Conservation (phyloP, 2,329 filamentous ascomycete genomes). For the Colletotrichum truncatum region DNA sequence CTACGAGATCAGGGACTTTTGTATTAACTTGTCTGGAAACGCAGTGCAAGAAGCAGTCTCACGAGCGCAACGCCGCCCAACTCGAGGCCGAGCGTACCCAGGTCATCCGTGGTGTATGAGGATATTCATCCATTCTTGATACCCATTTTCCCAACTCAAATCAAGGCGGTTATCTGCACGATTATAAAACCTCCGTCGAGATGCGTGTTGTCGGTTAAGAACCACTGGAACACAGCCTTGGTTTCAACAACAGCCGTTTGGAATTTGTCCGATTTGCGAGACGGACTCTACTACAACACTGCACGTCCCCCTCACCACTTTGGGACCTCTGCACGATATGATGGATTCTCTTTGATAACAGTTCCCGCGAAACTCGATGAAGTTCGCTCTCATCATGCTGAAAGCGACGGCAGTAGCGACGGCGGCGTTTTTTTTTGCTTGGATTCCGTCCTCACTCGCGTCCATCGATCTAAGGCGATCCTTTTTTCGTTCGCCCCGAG, state of each 20-base stretch:
- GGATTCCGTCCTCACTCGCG: neutral
- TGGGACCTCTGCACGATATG: slow-evolving; percentile 22
- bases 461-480: neutral
- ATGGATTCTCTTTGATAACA: slow-evolving; percentile 6
- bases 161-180: neutral
- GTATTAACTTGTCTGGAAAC: slow-evolving; percentile 38
- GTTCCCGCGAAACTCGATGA: slow-evolving; percentile 4
- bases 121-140: neutral
- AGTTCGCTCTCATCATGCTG: slow-evolving; percentile 15
- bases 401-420: neutral
- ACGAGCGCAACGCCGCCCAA: slow-evolving; percentile 92
- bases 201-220: neutral
- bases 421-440: slow-evolving; percentile 5
- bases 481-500: neutral
- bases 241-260: neutral
- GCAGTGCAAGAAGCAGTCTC: slow-evolving; percentile 94
- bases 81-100: slow-evolving; percentile 92
- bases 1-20: slow-evolving; percentile 46
- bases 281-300: neutral
- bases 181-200: neutral
- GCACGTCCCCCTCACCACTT: slow-evolving; percentile 12
- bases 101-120: slow-evolving; percentile 88
- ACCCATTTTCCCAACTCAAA: neutral
- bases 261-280: neutral
- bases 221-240: neutral